Percentiles rank a stretch among this genome's conserved stretches.
Conservation (phyloP, 345 rosid genomes). For the Eucalyptus marginata region DNA sequence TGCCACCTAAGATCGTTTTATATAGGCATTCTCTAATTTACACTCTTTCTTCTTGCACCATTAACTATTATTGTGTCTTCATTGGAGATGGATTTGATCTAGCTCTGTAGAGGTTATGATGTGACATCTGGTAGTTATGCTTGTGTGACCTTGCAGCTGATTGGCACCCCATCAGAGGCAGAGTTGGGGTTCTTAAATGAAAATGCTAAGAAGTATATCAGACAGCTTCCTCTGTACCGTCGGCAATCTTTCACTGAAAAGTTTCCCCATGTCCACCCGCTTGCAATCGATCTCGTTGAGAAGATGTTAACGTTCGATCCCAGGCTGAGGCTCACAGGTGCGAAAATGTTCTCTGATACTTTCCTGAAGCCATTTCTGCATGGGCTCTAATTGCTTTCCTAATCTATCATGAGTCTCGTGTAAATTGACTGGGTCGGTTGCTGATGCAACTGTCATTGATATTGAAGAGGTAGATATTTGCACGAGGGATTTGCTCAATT, state of each 20-base stretch:
- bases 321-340: constrained; percentile 68
- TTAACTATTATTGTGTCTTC: background rate
- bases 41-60: background rate
- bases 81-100: background rate
- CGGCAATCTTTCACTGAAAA: constrained; percentile 68
- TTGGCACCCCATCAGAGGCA: constrained; percentile 83
- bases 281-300: constrained; percentile 77
- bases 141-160: constrained; percentile 29
- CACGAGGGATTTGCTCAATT: background rate
- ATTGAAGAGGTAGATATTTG: background rate
- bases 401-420: background rate
- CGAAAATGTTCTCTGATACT: background rate
- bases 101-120: background rate
- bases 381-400: background rate
- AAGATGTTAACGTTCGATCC: constrained; percentile 92
- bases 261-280: constrained; percentile 55
- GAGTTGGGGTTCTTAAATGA: constrained; percentile 67
- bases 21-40: background rate
- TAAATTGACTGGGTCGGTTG: background rate
- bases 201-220: constrained; percentile 67
- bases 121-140: background rate
- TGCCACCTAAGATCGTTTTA: background rate
- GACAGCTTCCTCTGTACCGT: constrained; percentile 36
- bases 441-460: background rate
- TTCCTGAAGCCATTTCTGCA: background rate